phyloP scores from a whole-genome alignment of 345 rosid species.

The Draba incana region DNA sequence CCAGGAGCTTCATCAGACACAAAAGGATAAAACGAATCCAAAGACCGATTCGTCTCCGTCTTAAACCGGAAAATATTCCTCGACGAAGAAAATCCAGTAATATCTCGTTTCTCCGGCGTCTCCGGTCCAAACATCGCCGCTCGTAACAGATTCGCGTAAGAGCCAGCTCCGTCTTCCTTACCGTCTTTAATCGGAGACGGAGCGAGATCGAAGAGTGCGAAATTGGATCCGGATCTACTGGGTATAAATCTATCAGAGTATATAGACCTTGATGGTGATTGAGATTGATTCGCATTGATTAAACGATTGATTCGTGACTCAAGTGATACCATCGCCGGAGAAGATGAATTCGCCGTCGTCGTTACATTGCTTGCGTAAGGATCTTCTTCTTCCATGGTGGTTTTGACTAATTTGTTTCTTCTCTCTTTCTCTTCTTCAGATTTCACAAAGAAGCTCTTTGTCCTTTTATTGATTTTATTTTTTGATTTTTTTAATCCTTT shows the following conservation, averaged over 20 bases:
- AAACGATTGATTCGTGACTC: constrained; percentile 64
- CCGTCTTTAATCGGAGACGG: constrained; percentile 52
- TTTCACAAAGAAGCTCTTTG: constrained; percentile 30
- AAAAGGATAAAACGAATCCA: constrained; percentile 69
- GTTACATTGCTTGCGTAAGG: constrained; percentile 39
- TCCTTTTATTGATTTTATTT: constrained; percentile 22
- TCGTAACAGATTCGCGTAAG: constrained; percentile 70
- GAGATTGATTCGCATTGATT: constrained; percentile 67
- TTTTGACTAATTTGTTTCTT: constrained; percentile 22
- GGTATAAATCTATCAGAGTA: constrained; percentile 94
- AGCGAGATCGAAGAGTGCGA: constrained; percentile 71
- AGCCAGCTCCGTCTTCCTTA: constrained; percentile 71
- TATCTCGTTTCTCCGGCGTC: constrained; percentile 74
- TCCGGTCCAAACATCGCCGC: constrained; percentile 82
- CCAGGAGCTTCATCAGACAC: constrained; percentile 68
- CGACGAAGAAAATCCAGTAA: constrained; percentile 40
- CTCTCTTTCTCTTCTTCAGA: constrained; percentile 14
- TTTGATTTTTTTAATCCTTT: neutral
- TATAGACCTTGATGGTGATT: constrained; percentile 73
- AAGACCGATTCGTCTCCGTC: constrained; percentile 71
- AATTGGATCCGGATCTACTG: constrained; percentile 91
- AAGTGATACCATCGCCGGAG: constrained; percentile 48
- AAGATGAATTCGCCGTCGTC: constrained; percentile 33
- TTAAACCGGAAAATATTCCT: constrained; percentile 87
- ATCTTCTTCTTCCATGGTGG: constrained; percentile 43